These are phyloP conservation scores for Oryza australiensis DNA, from an alignment of 176 grass and related monocot species.

Conservation along the genomic window DNA sequence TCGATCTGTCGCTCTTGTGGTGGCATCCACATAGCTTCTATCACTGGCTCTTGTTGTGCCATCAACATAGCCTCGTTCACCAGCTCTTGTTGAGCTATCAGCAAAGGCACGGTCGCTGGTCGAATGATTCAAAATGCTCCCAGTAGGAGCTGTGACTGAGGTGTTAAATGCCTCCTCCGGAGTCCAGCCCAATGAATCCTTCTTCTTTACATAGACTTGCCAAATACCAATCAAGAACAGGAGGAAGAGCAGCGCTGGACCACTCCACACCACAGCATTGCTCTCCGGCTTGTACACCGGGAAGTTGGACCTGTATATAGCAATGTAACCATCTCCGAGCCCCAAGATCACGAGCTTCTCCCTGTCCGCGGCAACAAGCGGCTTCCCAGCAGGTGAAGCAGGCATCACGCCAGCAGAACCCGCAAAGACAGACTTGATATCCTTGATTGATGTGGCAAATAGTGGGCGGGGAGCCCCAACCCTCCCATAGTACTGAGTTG, in stretches of 20 bases:
- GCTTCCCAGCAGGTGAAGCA: constrained; percentile 40
- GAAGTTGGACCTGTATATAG: constrained; percentile 79
- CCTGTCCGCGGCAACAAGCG: constrained; percentile 61
- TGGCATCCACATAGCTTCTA: constrained; percentile 58
- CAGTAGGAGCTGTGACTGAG: constrained; percentile 39
- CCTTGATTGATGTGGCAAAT: constrained; percentile 60
- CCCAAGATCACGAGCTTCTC: constrained; percentile 95
- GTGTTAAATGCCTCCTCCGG: constrained; percentile 77
- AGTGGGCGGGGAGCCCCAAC: constrained; percentile 64
- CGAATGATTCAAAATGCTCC: constrained; percentile 57
- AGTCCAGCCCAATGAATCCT: constrained; percentile 80
- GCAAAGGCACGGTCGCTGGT: constrained; percentile 52
- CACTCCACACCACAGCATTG: constrained; percentile 94
- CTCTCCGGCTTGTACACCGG: constrained; percentile 68
- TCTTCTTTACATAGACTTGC: constrained; percentile 99
- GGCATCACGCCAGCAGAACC: constrained; percentile 32
- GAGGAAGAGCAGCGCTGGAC: constrained; percentile 78
- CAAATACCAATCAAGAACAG: constrained; percentile 84
- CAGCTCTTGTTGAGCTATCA: constrained; percentile 52
- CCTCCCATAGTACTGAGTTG: constrained; percentile 78
- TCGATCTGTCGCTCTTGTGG: constrained; percentile 49
- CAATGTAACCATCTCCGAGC: constrained; percentile 73
- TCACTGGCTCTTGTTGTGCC: constrained; percentile 49
- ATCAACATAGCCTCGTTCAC: constrained; percentile 60
- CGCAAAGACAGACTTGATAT: constrained; percentile 80